These are phyloP conservation scores for Trichoderma sp. DNA, from an alignment of 2,329 filamentous ascomycete species.

Conservation along the genomic window DNA sequence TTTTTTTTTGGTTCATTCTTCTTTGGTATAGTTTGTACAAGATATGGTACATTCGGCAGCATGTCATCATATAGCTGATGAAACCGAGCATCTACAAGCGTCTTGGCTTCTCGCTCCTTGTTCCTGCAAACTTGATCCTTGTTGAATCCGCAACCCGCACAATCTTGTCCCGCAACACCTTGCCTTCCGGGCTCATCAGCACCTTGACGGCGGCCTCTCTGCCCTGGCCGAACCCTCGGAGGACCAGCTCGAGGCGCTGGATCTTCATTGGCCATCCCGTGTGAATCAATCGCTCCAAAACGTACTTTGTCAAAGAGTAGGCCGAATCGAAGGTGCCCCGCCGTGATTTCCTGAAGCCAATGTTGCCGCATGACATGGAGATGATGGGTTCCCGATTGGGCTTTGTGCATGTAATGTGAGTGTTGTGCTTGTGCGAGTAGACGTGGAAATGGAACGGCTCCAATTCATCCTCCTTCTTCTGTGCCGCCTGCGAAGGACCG, in stretches of 20 bases:
- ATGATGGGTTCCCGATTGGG: slow-evolving; percentile 78
- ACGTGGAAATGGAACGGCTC: slow-evolving; percentile 85
- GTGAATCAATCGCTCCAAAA: slow-evolving; percentile 81
- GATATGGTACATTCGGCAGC: slow-evolving; percentile 34
- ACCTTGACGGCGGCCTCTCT: slow-evolving; percentile 89
- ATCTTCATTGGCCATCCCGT: slow-evolving; percentile 75
- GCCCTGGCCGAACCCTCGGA: slow-evolving; percentile 82
- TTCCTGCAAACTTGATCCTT: slow-evolving; percentile 92
- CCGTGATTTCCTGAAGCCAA: slow-evolving; percentile 84
- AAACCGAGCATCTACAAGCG: slow-evolving; percentile 54
- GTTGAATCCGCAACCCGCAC: slow-evolving; percentile 80
- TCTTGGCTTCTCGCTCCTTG: slow-evolving; percentile 78
- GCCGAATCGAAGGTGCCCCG: slow-evolving; percentile 85
- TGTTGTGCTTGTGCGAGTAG: slow-evolving; percentile 88
- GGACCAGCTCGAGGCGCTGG: slow-evolving; percentile 70
- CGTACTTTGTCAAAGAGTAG: slow-evolving; percentile 83
- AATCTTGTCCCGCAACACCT: slow-evolving; percentile 70
- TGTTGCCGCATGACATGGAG: slow-evolving; percentile 77
- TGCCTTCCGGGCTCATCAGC: slow-evolving; percentile 81
- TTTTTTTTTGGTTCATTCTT: not conserved
- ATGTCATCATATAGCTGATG: slow-evolving; percentile 13
- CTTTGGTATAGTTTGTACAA: slow-evolving; percentile 35
- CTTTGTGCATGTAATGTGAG: slow-evolving; percentile 84
- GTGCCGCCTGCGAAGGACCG: slow-evolving; percentile 22
- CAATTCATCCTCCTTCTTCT: slow-evolving; percentile 37